Percentiles rank a stretch among this genome's conserved stretches.
These are phyloP conservation scores for Telfairia occidentalis DNA, from an alignment of 331 rosid genomes.

Conservation along the genomic window DNA sequence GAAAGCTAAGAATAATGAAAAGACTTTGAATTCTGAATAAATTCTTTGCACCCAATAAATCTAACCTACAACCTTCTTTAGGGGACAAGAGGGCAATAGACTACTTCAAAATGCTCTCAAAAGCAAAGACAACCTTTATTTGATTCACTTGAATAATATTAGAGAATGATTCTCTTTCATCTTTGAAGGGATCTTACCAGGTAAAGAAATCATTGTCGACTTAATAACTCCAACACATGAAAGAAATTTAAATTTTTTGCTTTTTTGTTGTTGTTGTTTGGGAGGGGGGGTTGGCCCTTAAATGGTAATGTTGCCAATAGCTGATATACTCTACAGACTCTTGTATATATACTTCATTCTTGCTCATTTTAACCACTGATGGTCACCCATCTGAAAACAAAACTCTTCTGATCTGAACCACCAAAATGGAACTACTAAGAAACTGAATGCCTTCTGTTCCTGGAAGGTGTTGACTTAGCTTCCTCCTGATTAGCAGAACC, in stretches of 20 bases:
- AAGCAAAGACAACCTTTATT: constrained; percentile 5
- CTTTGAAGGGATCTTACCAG: not conserved
- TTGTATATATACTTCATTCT: constrained; percentile 11
- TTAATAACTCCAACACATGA: not conserved
- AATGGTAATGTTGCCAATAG: not conserved
- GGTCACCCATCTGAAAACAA: not conserved
- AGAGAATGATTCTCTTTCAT: constrained; percentile 1
- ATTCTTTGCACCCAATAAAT: not conserved
- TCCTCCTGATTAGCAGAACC: constrained; percentile 85
- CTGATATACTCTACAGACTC: not conserved
- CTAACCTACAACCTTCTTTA: not conserved
- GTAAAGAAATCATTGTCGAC: not conserved
- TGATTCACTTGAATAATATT: not conserved
- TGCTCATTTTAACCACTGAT: constrained; percentile 1
- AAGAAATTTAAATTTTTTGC: not conserved
- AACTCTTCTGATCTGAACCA: not conserved
- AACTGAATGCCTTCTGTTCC: constrained; percentile 89
- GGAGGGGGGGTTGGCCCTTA: not conserved
- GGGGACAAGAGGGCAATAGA: not conserved
- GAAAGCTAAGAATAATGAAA: not conserved
- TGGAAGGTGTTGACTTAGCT: constrained; percentile 74
- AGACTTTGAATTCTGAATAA: not conserved
- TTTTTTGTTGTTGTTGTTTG: not conserved
- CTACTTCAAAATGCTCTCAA: constrained; percentile 4
- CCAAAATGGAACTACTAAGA: constrained; percentile 24